Percentiles rank a stretch among this genome's conserved stretches.
Evolutionary conservation across 2,329 filamentous ascomycete genomes (phyloP).

Genomic region (Xylaria sp.): DNA sequence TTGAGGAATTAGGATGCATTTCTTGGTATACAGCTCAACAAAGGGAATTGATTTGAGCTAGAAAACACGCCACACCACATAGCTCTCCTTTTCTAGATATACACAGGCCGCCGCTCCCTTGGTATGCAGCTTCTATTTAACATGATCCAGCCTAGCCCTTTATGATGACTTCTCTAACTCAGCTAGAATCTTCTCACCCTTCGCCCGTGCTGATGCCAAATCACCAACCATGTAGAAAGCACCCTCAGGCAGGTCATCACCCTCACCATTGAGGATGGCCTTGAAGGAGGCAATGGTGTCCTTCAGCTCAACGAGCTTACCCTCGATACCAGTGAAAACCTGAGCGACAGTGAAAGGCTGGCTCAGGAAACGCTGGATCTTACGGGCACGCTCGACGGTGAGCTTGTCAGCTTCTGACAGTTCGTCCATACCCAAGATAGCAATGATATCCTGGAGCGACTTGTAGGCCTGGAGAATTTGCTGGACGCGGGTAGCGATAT

Average conservation of each 20-base stretch:
- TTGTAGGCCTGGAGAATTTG: conserved; percentile 99
- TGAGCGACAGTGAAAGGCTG: conserved; percentile 94
- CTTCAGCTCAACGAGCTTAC: conserved; percentile 97
- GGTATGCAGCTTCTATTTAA: conserved; percentile 51
- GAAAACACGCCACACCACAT: conserved; percentile 59
- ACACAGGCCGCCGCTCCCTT: conserved; percentile 61
- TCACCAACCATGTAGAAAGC: conserved; percentile 98
- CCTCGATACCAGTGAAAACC: conserved; percentile 93
- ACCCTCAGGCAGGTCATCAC: conserved; percentile 94
- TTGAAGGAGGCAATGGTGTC: conserved; percentile 98
- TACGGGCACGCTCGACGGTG: conserved; percentile 99
- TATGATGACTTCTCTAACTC: conserved; percentile 77
- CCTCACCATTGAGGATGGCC: conserved; percentile 93
- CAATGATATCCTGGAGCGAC: conserved; percentile 99
- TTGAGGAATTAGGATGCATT: conserved; percentile 47
- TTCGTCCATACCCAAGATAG: conserved; percentile 99
- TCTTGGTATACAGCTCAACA: conserved; percentile 73
- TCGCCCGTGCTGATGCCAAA: conserved; percentile 89
- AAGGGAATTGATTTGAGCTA: conserved; percentile 67
- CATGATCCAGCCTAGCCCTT: conserved; percentile 50
- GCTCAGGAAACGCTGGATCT: conserved; percentile 99
- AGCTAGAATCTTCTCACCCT: conserved; percentile 99
- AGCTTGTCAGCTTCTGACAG: conserved; percentile 99
- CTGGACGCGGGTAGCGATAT: conserved; percentile 93
- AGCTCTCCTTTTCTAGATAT: conserved; percentile 65